Conservation (phyloP, 2,329 filamentous ascomycete species). For the Coniochaeta sp. region DNA sequence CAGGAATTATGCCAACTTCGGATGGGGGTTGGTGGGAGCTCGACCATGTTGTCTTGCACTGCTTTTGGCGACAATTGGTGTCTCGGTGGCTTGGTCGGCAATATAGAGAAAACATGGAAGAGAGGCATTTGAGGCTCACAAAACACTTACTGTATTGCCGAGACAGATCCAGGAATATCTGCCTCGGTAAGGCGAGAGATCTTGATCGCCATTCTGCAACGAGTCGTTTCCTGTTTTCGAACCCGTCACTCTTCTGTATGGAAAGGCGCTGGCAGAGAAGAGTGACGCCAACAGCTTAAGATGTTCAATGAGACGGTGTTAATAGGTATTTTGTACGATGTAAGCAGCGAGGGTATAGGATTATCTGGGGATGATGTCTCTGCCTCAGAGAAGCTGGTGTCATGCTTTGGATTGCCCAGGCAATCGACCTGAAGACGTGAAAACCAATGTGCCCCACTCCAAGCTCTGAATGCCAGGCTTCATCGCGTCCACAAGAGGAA, state of each 20-base stretch:
- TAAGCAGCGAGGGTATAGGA: not conserved
- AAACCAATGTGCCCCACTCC: not conserved
- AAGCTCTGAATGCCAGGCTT: not conserved
- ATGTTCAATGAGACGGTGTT: not conserved
- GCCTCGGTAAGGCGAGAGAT: constrained; percentile 46
- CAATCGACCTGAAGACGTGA: not conserved
- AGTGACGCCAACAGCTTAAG: not conserved
- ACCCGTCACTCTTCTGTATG: not conserved
- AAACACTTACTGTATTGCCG: constrained; percentile 49
- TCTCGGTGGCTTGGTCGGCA: not conserved
- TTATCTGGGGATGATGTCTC: not conserved
- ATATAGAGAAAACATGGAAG: not conserved
- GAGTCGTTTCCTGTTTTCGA: not conserved
- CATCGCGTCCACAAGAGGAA: not conserved
- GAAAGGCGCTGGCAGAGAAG: not conserved
- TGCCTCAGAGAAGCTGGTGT: no score
- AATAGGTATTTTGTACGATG: not conserved
- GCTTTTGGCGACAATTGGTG: not conserved
- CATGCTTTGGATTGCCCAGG: no score
- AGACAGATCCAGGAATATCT: constrained; percentile 58
- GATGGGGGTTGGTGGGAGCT: not conserved
- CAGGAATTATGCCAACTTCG: not conserved
- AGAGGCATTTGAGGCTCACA: not conserved
- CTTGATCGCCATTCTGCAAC: constrained; percentile 38
- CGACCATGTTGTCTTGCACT: not conserved